Conservation (phyloP, 2,329 filamentous ascomycete genomes). For the Lecanicillium sp. region DNA sequence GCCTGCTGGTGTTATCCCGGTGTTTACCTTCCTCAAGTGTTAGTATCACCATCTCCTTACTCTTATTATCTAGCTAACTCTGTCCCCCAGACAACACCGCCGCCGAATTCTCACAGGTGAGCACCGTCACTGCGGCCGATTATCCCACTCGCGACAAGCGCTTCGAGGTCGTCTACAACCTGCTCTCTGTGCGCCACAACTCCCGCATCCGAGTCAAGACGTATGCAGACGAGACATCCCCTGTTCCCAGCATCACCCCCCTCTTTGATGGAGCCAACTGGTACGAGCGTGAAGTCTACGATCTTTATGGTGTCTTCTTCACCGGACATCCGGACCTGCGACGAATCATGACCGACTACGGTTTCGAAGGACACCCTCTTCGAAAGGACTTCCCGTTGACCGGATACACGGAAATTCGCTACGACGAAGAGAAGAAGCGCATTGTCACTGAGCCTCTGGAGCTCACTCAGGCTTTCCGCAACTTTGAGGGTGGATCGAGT, state of each 20-base stretch:
- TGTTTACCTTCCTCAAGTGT: slow-evolving; percentile 90
- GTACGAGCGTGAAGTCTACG: slow-evolving; percentile 98
- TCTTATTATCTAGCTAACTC: slow-evolving; percentile 7
- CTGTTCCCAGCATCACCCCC: slow-evolving; percentile 78
- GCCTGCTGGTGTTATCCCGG: slow-evolving; percentile 79
- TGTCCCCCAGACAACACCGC: slow-evolving; percentile 72
- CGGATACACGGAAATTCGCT: slow-evolving; percentile 95
- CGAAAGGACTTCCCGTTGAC: slow-evolving; percentile 98
- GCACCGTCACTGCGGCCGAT: slow-evolving; percentile 89
- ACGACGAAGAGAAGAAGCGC: slow-evolving; percentile 99
- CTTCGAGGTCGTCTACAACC: slow-evolving; percentile 97
- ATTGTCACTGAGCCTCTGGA: slow-evolving; percentile 97
- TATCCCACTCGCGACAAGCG: slow-evolving; percentile 92
- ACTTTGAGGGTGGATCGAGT: slow-evolving; percentile 85
- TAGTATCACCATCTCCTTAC: slow-evolving; percentile 12
- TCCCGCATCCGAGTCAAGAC: slow-evolving; percentile 96
- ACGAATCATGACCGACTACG: slow-evolving; percentile 98
- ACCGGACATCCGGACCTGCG: slow-evolving; percentile 88
- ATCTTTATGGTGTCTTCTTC: slow-evolving; percentile 97
- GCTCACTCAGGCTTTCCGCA: slow-evolving; percentile 95
- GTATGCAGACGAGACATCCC: slow-evolving; percentile 91
- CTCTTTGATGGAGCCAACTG: slow-evolving; percentile 96
- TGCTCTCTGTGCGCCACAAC: slow-evolving; percentile 93
- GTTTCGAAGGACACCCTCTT: slow-evolving; percentile 94
- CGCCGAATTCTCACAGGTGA: slow-evolving; percentile 91